Percentiles rank a stretch among this genome's conserved stretches.
Conservation (phyloP, 495 filamentous ascomycete genomes). For the Acidomyces sp. region DNA sequence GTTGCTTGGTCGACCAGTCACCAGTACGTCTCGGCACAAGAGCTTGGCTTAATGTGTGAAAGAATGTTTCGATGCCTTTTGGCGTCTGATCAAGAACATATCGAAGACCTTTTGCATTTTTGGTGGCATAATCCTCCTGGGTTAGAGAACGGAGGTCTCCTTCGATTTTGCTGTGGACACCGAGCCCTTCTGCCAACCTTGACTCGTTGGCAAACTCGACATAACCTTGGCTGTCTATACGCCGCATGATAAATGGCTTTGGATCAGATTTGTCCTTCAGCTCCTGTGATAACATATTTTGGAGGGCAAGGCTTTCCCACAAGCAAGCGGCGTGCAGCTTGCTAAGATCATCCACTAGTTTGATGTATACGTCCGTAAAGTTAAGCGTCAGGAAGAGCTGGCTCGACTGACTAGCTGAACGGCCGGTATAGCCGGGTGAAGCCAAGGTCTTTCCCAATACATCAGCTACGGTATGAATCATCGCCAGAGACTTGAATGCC, state of each 20-base stretch:
- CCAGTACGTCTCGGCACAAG: constrained; percentile 56
- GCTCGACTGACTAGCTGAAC: constrained; percentile 26
- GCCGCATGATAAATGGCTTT: constrained; percentile 6
- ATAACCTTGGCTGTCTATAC: constrained; percentile 7
- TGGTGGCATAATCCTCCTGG: constrained; percentile 26
- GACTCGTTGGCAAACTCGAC: constrained; percentile 8
- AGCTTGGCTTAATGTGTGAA: constrained; percentile 66
- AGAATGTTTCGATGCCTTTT: constrained; percentile 58
- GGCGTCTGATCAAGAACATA: constrained; percentile 65
- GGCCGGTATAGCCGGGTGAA: constrained; percentile 17
- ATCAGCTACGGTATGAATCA: constrained; percentile 57
- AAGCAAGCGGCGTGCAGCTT: constrained; percentile 63
- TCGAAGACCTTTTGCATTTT: constrained; percentile 64
- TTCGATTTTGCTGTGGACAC: neutral
- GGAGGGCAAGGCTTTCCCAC: constrained; percentile 67
- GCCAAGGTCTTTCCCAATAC: constrained; percentile 63
- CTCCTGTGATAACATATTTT: constrained; percentile 49
- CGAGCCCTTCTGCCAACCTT: neutral
- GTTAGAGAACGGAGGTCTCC: neutral
- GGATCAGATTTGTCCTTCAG: constrained; percentile 49
- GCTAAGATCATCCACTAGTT: constrained; percentile 57
- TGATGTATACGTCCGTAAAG: constrained; percentile 62
- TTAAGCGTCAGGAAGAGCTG: constrained; percentile 61
- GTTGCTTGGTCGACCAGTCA: constrained; percentile 52
- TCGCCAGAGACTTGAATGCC: constrained; percentile 62